A percentile compares a stretch with the other conserved stretches of the same genome.
Conservation (phyloP, 2,329 filamentous ascomycete species). For the Aureobasidium subglaciale region DNA sequence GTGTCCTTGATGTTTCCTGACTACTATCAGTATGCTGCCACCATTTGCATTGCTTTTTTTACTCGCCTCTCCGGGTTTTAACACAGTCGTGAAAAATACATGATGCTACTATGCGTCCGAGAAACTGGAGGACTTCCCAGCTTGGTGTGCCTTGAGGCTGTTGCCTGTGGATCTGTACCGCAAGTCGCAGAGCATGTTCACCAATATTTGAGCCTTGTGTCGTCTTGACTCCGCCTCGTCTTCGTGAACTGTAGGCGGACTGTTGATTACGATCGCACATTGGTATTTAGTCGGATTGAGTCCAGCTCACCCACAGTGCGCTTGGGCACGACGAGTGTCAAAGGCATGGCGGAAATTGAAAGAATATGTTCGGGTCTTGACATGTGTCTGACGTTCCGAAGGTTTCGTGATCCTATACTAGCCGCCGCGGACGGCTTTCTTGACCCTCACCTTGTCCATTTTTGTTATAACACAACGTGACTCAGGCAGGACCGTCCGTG, state of each 20-base stretch:
- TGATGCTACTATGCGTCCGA: not conserved
- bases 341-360: too few species aligned
- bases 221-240: not conserved
- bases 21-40: not conserved
- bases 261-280: not conserved
- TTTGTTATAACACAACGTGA: slow-evolving; percentile 9
- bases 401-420: not conserved
- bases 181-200: slow-evolving; percentile 3
- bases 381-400: not conserved
- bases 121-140: not conserved
- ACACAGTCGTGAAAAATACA: slow-evolving; percentile 4
- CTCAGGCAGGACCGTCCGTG: not conserved
- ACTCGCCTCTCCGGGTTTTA: not conserved
- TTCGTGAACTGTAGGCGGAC: not conserved
- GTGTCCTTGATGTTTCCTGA: slow-evolving; percentile 24
- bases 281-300: too few species aligned
- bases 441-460: not conserved
- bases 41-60: too few species aligned
- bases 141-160: not conserved
- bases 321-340: too few species aligned
- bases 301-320: too few species aligned
- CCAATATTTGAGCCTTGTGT: not conserved
- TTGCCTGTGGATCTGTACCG: slow-evolving; percentile 4
- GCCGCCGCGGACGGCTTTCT: not conserved
- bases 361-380: too few species aligned